Percentiles rank a stretch among this genome's conserved stretches.
phyloP scores from a whole-genome alignment of 2,329 filamentous ascomycete species.

The Neurospora sp. region DNA sequence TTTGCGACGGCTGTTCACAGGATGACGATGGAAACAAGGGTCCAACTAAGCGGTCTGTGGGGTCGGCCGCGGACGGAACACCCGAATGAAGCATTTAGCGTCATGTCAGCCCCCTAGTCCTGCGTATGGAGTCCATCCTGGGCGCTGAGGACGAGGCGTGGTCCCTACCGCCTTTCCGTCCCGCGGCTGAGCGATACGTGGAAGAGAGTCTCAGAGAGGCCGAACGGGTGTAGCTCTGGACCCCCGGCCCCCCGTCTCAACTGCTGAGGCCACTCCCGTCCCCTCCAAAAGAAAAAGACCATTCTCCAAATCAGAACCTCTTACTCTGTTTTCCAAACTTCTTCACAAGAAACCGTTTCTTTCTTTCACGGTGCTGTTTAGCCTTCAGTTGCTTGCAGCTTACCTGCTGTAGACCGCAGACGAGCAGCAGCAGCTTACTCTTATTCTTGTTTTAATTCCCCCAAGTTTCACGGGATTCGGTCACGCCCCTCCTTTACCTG shows the following conservation, averaged over 20 bases:
- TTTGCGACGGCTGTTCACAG: not conserved
- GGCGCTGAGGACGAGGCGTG: not conserved
- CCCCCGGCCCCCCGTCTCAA: not conserved
- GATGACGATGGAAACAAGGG: not conserved
- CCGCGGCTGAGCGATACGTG: not conserved
- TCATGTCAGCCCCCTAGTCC: not conserved
- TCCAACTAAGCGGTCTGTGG: not conserved
- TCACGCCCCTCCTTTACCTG: not conserved
- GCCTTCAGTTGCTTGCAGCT: not conserved
- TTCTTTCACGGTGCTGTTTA: not conserved
- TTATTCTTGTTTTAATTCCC: not conserved
- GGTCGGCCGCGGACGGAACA: not conserved
- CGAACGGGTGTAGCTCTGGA: no score
- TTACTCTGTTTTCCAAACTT: not conserved
- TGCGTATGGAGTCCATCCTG: not conserved
- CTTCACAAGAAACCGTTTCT: not conserved
- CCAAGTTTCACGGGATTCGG: not conserved
- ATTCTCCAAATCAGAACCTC: not conserved
- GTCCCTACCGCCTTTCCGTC: not conserved
- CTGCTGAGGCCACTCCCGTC: not conserved
- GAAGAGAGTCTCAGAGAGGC: not conserved
- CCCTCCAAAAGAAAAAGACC: not conserved
- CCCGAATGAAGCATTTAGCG: not conserved
- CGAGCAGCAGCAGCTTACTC: not conserved
- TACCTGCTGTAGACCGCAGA: not conserved